These are phyloP conservation scores for Chalciporus piperatus DNA, from an alignment of 768 basidiomycete genomes.

Conservation along the genomic window DNA sequence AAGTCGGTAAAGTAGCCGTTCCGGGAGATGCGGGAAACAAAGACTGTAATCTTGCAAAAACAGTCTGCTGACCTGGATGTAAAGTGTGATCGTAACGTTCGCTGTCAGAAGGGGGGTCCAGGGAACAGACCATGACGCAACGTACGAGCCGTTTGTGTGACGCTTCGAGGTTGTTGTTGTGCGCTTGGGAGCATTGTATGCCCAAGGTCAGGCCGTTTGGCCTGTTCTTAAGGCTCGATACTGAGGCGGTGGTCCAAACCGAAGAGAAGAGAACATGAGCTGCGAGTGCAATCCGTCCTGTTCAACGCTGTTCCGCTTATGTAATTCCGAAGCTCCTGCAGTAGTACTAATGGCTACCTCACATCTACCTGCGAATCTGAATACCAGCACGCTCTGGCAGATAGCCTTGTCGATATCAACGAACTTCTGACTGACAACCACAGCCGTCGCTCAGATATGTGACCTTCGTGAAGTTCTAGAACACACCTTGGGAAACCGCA, in stretches of 20 bases:
- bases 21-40: slow-evolving; percentile 43
- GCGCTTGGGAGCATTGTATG: slow-evolving; percentile 22
- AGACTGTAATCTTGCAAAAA: slow-evolving; percentile 51
- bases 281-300: slow-evolving; percentile 13
- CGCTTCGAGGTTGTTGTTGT: slow-evolving; percentile 19
- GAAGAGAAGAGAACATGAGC: slow-evolving; percentile 22
- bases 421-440: no score
- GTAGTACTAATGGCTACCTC: no score
- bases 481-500: no score
- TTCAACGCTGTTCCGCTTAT: slow-evolving; percentile 26
- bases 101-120: slow-evolving; percentile 3
- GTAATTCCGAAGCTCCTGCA: slow-evolving; percentile 5
- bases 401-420: no score
- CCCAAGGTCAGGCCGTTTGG: slow-evolving; percentile 21
- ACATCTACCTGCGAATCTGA: no score
- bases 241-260: slow-evolving; percentile 23
- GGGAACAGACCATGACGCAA: slow-evolving; percentile 18
- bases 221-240: slow-evolving; percentile 28
- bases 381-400: no score
- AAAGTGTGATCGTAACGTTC: not conserved
- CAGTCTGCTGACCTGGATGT: slow-evolving; percentile 35
- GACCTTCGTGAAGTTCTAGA: slow-evolving; percentile 25
- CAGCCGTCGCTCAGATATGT: not conserved
- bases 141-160: slow-evolving; percentile 13
- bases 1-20: slow-evolving; percentile 15